Base-by-base conservation (phyloP, 306 rosid genomes). In the cucumber (Cucumis sativus) region DNA sequence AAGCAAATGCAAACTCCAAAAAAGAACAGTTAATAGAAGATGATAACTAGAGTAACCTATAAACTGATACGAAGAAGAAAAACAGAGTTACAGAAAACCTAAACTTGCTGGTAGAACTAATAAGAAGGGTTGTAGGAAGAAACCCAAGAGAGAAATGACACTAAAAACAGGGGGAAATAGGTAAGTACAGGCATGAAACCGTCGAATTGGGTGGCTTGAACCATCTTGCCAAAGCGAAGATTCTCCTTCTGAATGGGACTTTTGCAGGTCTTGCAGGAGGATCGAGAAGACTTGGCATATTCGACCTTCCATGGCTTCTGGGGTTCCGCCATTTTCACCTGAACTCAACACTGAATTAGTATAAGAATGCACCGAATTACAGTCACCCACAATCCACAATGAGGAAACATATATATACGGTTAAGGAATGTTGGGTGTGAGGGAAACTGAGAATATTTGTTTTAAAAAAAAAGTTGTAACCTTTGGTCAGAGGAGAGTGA, bases 141-240 rank as follows among this genome's bases (percentile, higher is more conserved):
- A 4, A 55, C 62, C 15, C 67, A 20, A 40, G 11, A 62, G 54
- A 58, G 74, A 40, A 47, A n/a, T 28, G 52, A 41, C 67, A 62
- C 14, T 11, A 28, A 28, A 45, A 18, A 37, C n/a, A 37, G 43
- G n/a, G 66, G n/a, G 17, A 17, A 43, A 72, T 17, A 63, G 54
- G 28, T 57, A 58, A 23, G 35, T 83, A 93, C 98, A 17, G 99
- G 97, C 97, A 95, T 90, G 79, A 92, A 79, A 79, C 99, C 99
- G 56, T 95, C 99, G 85, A 95, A 92, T 82, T 92, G 93, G 79
- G 87, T 77, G 83, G 97, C 88, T 75, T 90, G 92, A 10, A 95
- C 97, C 97, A 95, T 95, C 82, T 92, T 95, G 79, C 99, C 99
- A 33, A 95, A 89, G 72, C 99, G 99, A 57, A 95, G 86, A 2